Base-by-base conservation (phyloP, 2,329 filamentous ascomycete genomes). In the Sporothrix euskadiensis region DNA sequence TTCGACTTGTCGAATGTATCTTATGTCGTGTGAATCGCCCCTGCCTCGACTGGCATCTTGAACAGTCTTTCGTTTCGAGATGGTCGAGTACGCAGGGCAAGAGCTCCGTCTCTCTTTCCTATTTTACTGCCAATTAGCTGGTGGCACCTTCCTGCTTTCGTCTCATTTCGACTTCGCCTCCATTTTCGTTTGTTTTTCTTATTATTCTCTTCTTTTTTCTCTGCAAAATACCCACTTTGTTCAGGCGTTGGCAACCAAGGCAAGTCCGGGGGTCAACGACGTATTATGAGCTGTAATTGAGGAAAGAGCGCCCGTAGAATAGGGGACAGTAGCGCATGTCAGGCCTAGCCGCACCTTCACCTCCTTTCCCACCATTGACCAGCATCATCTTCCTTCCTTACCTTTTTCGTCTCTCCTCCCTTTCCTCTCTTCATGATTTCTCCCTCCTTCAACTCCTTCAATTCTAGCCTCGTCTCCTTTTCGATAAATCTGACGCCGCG, bases 211-310 rank as follows among this genome's bases (percentile, higher is more conserved):
- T 6, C 5, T 69, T 39, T 32, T 68, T 72, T 69, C 35, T 59
- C 35, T 59, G 19, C 47, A 72, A 52, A 26, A 41, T 68, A 72
- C 71, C 71, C 71, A 72, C 71, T 66, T 61, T 26, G n/a, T n/a
- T 54, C 65, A 19, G 39, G 30, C 26, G 10, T 8, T 59, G 9
- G 32, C 19, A 63, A 71, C 44, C 16, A 63, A 61, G 44, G 54
- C 57, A 72, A 71, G 72, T 73, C 74, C 73, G 71, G 74, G 74
- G 69, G 71, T 22, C 49, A 32, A 73, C 66, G 32, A 71, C 73
- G n/a, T 66, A 16, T 66, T 30, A 30, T 30, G 12, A 44, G 9
- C 39, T 10, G n/a, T 47, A 66, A 66, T 30, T 47, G 39, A 26
- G 39, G 39, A 49, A 65, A 61, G 49, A 73, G 70, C 30, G 35